phyloP scores from a whole-genome alignment of 192 early-diverging fungal genomes.

The Entophlyctis helioformis region DNA sequence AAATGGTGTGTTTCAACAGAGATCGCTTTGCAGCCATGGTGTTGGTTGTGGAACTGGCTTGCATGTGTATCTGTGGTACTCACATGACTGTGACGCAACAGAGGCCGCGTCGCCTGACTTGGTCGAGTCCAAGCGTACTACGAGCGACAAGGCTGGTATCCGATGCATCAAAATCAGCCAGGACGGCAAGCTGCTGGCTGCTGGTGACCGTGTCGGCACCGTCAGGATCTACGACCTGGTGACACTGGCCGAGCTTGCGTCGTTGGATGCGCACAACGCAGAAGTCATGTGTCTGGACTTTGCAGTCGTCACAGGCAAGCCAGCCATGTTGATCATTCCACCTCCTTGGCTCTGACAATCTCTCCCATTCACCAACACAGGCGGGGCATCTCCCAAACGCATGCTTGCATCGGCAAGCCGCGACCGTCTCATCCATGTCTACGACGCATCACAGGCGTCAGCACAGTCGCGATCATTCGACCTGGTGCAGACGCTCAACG shows the following conservation, averaged over 20 bases:
- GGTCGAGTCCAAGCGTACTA: no score
- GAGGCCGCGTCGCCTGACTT: no score
- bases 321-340: slow-evolving; percentile 2
- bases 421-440: slow-evolving; percentile 67
- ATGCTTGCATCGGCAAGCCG: slow-evolving; percentile 67
- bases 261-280: slow-evolving; percentile 65
- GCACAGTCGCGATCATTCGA: slow-evolving; percentile 31
- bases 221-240: slow-evolving; percentile 48
- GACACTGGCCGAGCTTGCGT: slow-evolving; percentile 44
- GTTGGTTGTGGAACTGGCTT: no score
- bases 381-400: no score
- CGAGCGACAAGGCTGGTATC: slow-evolving; percentile 45
- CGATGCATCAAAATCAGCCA: slow-evolving; percentile 51
- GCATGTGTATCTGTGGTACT: no score
- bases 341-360: no score
- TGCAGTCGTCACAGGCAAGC: slow-evolving; percentile 7
- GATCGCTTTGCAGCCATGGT: no score
- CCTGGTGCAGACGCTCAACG: slow-evolving; percentile 66
- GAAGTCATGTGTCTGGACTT: slow-evolving; percentile 72
- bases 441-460: no score
- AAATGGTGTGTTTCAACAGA: no score
- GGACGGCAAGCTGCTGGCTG: slow-evolving; percentile 52
- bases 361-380: no score
- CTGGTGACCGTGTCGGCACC: slow-evolving; percentile 67
- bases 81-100: no score